Evolutionary conservation across 805 yeast species (phyloP).

Genomic region (Metschnikowia henanensis): DNA sequence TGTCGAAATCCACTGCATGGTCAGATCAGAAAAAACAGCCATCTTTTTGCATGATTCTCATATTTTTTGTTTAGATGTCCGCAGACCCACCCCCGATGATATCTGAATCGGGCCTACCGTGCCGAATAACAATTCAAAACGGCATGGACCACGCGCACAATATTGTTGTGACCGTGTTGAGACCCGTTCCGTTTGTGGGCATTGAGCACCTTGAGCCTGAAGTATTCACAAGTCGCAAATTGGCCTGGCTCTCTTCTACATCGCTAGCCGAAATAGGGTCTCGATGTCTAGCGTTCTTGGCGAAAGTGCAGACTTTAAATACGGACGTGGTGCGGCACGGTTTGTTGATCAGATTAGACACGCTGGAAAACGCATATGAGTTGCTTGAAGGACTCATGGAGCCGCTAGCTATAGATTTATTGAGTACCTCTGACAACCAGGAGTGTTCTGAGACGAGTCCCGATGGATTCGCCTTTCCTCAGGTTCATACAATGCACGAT

Average conservation of each 20-base stretch:
- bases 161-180: conserved; percentile 1
- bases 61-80: not conserved
- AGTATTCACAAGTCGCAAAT: conserved; percentile 6
- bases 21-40: not conserved
- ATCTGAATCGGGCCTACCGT: not conserved
- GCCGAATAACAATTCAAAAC: conserved; percentile 1
- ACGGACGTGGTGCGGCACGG: conserved; percentile 10
- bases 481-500: not conserved
- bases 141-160: conserved; percentile 7
- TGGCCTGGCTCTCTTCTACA: conserved; percentile 1
- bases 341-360: not conserved
- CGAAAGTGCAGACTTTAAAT: conserved; percentile 1
- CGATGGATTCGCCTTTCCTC: not conserved
- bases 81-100: not conserved
- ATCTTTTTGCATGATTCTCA: not conserved
- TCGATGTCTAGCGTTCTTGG: not conserved
- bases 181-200: conserved; percentile 8
- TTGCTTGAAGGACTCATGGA: conserved; percentile 8
- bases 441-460: no score
- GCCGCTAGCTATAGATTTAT: not conserved
- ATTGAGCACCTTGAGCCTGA: conserved; percentile 6
- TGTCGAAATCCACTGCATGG: no score
- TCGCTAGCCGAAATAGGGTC: not conserved
- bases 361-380: conserved; percentile 7
- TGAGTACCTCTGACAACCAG: no score